Base-by-base conservation (phyloP, 106 monocot species). In the Gastrodia elata region DNA sequence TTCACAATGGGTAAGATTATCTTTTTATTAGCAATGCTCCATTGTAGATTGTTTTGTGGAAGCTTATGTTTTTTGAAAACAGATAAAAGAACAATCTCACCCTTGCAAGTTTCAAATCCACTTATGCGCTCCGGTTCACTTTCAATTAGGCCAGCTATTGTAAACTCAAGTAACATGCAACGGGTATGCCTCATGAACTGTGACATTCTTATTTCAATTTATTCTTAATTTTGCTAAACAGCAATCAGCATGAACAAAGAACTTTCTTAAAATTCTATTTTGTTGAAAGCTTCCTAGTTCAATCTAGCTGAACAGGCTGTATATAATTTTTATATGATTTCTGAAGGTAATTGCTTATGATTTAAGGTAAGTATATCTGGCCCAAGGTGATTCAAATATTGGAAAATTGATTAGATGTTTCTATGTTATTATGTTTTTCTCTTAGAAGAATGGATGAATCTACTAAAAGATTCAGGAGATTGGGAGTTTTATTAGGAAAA, bases 61-160 rank as follows among this genome's bases (percentile, higher is more conserved):
- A 75, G n/a, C 68, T 72, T 68, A 42, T 38, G 28, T 28, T 61
- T 13, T 76, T 75, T 24, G 24, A 43, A 75, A 65, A 34, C 80
- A 95, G 89, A 84, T 58, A 82, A 71, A 38, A 81, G 86, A 73
- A 73, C 83, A 46, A 42, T 33, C 68, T 92, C 87, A 30, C 82
- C 88, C 30, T 38, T 83, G 71, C 87, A 83, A 67, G 74, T 38
- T 27, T 61, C 80, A 24, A 86, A 70, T 71, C 77, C 78, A 57
- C 58, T 88, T 25, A 36, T 75, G 34, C 86, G 82, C 14, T 93
- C 93, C 39, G 83, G 82, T 39, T 93, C 98, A 71, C 34, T 87
- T 25, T 46, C 89, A 78, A 77, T 34, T 33, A 80, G 78, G 78
- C 46, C 84, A 39, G 56, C 75, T 64, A 38, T 78, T 77, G 46